Evolutionary conservation across 495 filamentous ascomycete genomes (phyloP).

Genomic region (Penicillium argentinense): DNA sequence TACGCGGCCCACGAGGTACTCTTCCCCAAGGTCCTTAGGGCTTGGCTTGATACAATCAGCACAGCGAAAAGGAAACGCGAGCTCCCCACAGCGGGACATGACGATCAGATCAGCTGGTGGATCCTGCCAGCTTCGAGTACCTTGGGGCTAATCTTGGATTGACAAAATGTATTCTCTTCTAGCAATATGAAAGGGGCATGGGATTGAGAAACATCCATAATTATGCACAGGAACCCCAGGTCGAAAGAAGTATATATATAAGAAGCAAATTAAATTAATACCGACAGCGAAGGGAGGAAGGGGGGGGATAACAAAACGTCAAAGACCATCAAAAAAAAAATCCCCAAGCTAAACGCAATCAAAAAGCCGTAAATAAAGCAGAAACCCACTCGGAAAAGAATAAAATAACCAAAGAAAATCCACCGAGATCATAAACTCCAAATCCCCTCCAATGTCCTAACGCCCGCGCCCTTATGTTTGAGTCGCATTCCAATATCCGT

Average conservation of each 20-base stretch:
- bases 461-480: no score
- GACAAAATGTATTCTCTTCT: no score
- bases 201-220: no score
- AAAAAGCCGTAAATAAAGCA: conserved; percentile 5
- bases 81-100: conserved; percentile 6
- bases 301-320: conserved; percentile 17
- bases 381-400: conserved; percentile 2
- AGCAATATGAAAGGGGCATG: no score
- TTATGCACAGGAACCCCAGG: not conserved
- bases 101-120: conserved; percentile 4
- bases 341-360: conserved; percentile 4
- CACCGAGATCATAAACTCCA: conserved; percentile 7
- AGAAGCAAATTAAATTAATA: conserved; percentile 15
- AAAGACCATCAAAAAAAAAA: conserved; percentile 5
- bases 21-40: conserved; percentile 38
- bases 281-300: conserved; percentile 12
- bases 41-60: conserved; percentile 10
- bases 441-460: not conserved
- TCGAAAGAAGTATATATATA: not conserved
- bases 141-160: conserved; percentile 23
- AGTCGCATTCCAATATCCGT: no score
- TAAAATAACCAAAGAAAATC: conserved; percentile 2
- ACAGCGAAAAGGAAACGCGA: not conserved
- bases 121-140: conserved; percentile 16
- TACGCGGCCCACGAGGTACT: conserved; percentile 34